Base-by-base conservation (phyloP, 805 yeast species). In the Kodamaea restingae region DNA sequence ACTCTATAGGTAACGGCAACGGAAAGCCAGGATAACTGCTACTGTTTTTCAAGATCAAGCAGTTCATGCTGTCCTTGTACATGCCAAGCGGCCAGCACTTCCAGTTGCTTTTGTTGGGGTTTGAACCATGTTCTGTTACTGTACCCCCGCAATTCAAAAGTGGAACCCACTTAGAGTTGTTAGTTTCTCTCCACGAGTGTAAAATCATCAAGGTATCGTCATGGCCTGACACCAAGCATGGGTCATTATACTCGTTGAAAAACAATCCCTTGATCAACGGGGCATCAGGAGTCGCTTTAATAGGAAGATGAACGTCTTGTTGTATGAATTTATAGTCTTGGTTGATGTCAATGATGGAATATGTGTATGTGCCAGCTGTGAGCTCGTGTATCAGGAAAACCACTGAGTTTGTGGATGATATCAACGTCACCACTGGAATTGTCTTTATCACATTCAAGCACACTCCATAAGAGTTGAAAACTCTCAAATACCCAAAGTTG, bases 71-170 rank as follows among this genome's bases (percentile, higher is more conserved):
- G 43, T 84, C 88, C 36, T 72, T 73, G 42, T 78, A 75, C 26
- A 86, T 61, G 2, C 96, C 95, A 38, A 91, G 66, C 15, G 97
- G 97, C 97, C 97, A 88, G 48, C 83, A 81, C 39, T 73, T 72
- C 60, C 87, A 78, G 43, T 76, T 74, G 37, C 73, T 73, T 42
- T 65, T 67, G 26, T 56, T 48, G 15, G 45, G 49, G 50, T 81
- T 81, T 15, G 72, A 45, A 60, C 74, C 60, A 66, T 75, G 60
- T 65, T 73, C 58, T 60, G 70, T 53, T 27, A 71, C 56, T 3
- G 56, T 55, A 18, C 67, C 68, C 17, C 60, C 57, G 28, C 82
- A 70, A 55, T 86, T 86, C 40, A 91, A 65, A 9, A 91, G 49
- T 1, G 98, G 98, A 9, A 87, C 69, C 97, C 98, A 91, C 44